Conservation (phyloP, 2,329 filamentous ascomycete genomes). For the Ophiostoma populinum region DNA sequence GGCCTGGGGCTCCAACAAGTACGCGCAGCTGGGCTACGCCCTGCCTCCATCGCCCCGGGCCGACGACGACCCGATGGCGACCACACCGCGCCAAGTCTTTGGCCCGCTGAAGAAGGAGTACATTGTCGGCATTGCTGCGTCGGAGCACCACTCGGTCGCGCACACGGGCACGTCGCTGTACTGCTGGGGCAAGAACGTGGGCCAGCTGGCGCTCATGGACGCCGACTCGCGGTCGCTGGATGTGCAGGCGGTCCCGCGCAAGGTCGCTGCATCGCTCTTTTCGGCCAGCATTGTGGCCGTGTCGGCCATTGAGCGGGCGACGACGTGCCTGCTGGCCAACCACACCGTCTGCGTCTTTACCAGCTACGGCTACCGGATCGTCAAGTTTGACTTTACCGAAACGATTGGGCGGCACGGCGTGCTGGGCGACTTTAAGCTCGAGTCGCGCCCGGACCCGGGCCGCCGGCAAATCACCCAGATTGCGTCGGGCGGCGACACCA, state of each 20-base stretch:
- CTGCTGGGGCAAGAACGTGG: slow-evolving; percentile 89
- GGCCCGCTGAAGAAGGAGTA: slow-evolving; percentile 76
- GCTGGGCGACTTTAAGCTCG: slow-evolving; percentile 45
- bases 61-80: slow-evolving; percentile 73
- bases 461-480: slow-evolving; percentile 58
- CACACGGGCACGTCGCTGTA: slow-evolving; percentile 69
- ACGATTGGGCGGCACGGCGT: slow-evolving; percentile 43
- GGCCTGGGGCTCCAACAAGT: slow-evolving; percentile 83
- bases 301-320: slow-evolving; percentile 79
- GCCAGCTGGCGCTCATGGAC: slow-evolving; percentile 85
- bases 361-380: slow-evolving; percentile 86
- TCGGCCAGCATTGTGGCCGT: slow-evolving; percentile 57
- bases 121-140: slow-evolving; percentile 71
- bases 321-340: slow-evolving; percentile 68
- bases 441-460: slow-evolving; percentile 42
- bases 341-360: slow-evolving; percentile 87
- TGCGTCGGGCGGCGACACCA: slow-evolving; percentile 73
- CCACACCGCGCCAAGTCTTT: slow-evolving; percentile 73
- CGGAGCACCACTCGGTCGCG: slow-evolving; percentile 78
- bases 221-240: slow-evolving; percentile 85
- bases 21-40: slow-evolving; percentile 71
- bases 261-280: slow-evolving; percentile 74
- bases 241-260: slow-evolving; percentile 64
- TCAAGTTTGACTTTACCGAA: slow-evolving; percentile 62
- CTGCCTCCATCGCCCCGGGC: slow-evolving; percentile 47